A percentile compares a stretch with the other conserved stretches of the same genome.
These are phyloP conservation scores for Cyberlindnera maritima DNA, from an alignment of 805 yeast genomes.

Conservation along the genomic window DNA sequence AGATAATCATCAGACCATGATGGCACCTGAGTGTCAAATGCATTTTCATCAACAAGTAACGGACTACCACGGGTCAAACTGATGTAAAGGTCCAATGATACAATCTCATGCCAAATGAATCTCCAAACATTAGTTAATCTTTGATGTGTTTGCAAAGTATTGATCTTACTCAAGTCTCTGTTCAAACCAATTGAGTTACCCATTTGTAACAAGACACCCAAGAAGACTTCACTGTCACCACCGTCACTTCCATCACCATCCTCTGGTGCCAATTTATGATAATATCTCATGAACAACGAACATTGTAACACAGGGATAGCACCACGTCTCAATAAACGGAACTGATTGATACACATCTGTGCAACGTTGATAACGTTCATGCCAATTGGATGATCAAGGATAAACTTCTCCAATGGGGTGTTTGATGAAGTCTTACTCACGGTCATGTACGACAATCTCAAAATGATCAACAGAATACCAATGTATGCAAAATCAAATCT, in stretches of 20 bases:
- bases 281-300: constrained; percentile 47
- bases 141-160: constrained; percentile 23
- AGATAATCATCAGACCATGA: constrained; percentile 31
- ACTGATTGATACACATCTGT: constrained; percentile 52
- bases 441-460: constrained; percentile 24
- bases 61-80: constrained; percentile 49
- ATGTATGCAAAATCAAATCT: constrained; percentile 28
- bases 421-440: constrained; percentile 20
- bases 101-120: constrained; percentile 55
- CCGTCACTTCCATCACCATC: constrained; percentile 57
- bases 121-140: constrained; percentile 47
- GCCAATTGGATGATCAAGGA: constrained; percentile 45
- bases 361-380: constrained; percentile 46
- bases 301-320: constrained; percentile 54
- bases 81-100: constrained; percentile 44
- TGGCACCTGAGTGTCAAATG: constrained; percentile 54
- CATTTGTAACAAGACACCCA: constrained; percentile 52
- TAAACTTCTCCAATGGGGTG: constrained; percentile 30
- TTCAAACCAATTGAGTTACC: constrained; percentile 56
- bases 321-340: constrained; percentile 45
- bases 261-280: constrained; percentile 50
- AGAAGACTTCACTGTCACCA: constrained; percentile 47
- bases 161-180: constrained; percentile 47
- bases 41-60: constrained; percentile 34
- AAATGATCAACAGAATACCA: constrained; percentile 21